These are phyloP conservation scores for Thamnidium elegans DNA, from an alignment of 192 early-diverging fungal genomes.

Conservation along the genomic window DNA sequence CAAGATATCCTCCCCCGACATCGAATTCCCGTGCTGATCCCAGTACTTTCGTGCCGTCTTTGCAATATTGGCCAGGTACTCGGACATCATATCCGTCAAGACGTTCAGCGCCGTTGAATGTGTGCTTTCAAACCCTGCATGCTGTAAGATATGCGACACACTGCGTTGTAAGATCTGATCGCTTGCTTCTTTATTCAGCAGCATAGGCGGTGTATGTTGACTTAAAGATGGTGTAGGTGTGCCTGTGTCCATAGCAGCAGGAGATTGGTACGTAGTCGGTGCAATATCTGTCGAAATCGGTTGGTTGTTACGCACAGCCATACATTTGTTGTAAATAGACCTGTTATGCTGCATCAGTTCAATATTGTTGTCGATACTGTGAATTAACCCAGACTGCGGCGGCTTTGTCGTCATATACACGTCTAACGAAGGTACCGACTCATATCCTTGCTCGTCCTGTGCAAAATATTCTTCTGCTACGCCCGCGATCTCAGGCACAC, in stretches of 20 bases:
- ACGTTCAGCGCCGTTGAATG: conserved; percentile 63
- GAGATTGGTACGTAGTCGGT: background rate
- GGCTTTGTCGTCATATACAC: no score
- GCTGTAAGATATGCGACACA: conserved; percentile 64
- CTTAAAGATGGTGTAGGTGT: background rate
- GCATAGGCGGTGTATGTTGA: conserved; percentile 25
- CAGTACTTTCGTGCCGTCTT: conserved; percentile 72
- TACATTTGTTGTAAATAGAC: no score
- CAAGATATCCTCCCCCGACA: conserved; percentile 81
- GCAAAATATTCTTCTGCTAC: conserved; percentile 8
- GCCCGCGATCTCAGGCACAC: conserved; percentile 38
- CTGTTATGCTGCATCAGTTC: no score
- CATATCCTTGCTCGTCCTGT: no score
- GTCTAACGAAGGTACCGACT: no score
- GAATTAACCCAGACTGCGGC: no score
- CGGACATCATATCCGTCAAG: conserved; percentile 70
- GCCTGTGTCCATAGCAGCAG: background rate
- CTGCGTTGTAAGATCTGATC: conserved; percentile 61
- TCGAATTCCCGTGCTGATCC: conserved; percentile 68
- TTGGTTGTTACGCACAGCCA: no score
- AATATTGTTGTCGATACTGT: no score
- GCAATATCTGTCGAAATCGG: no score
- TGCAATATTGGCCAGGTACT: conserved; percentile 82
- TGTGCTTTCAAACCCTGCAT: conserved; percentile 87
- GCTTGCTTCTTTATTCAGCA: conserved; percentile 55